Percentiles rank a stretch among this genome's conserved stretches.
Conservation (phyloP, 495 filamentous ascomycete species). For the Hypoxylon intermedium region DNA sequence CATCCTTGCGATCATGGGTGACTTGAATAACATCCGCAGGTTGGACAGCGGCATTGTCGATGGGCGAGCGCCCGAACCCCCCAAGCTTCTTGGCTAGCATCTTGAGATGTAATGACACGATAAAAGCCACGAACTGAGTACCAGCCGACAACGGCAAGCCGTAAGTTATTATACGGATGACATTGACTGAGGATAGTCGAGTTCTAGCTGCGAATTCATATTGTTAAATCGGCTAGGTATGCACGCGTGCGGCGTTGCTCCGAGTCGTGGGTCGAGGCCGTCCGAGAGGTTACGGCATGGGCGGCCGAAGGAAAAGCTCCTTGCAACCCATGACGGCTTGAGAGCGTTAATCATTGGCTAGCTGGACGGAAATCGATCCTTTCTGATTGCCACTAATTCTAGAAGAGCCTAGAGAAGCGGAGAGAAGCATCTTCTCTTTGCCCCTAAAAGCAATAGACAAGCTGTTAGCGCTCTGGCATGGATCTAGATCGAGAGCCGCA, state of each 20-base stretch:
- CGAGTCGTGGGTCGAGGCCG: not conserved
- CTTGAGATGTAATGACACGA: not conserved
- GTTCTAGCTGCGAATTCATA: not conserved
- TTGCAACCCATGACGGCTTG: not conserved
- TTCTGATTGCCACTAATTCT: not conserved
- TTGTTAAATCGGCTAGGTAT: not conserved
- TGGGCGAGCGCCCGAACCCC: not conserved
- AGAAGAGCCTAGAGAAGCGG: not conserved
- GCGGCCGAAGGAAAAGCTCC: not conserved
- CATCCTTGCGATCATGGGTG: not conserved
- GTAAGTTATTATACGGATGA: not conserved
- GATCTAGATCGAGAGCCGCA: not conserved
- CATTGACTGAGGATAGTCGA: slow-evolving; percentile 2
- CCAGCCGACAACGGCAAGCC: not conserved
- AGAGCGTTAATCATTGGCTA: not conserved
- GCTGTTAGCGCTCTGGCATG: not conserved
- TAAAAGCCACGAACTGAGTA: not conserved
- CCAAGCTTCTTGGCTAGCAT: not conserved
- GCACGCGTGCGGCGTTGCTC: not conserved
- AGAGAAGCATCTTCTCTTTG: not conserved
- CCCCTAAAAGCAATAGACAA: not conserved
- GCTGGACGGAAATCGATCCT: not conserved
- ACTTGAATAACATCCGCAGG: not conserved
- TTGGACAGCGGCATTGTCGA: not conserved
- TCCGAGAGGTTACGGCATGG: not conserved